Base-by-base conservation (phyloP, 371 early-diverging fungal genomes). In the Mucor velutinosus region DNA sequence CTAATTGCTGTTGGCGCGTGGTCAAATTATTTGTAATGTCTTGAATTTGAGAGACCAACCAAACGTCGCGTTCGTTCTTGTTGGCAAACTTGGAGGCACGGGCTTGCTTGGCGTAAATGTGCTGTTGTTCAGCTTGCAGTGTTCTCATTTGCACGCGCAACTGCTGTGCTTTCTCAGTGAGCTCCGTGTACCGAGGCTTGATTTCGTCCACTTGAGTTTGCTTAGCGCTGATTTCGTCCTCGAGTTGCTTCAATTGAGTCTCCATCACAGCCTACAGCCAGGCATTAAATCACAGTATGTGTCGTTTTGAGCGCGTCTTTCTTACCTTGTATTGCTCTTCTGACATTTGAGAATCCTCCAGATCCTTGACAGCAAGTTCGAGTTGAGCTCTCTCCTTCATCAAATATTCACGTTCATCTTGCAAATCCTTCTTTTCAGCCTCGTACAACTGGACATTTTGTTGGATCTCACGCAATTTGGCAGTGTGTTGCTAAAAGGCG, bases 41-140 rank as follows among this genome's bases (percentile, higher is more conserved):
- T 2, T 73, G 64, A 58, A 95, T 91, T 72, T 96, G 93, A 12
- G 66, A 68, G 5, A 76, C 77, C 25, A 98, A 74, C 89, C 91
- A 95, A 3, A 66, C 66, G 69, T 96, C 95, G 39, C 97, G 91
- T 41, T 93, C 92, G 0, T 65, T 72, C 60, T 89, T 85, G 67
- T 74, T 89, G 11, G 68, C 30, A 73, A 96, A 97, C 69, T 92
- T 92, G 4, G 88, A 81, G 6, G 89, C 81, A 17, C 97, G 89
- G 5, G 94, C 95, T 72, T 95, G 95, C 72, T 94, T 96, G 30
- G 92, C 87, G 71, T 90, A 85, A 7, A 97, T 86, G 12, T 76
- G 74, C 60, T 86, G 83, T 72, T 89, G 75, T 47, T 86, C 76
- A 23, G 82, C 63, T 43, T 91, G 83, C 3, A 73, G 58, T 4